These are phyloP conservation scores for Brassica balearica DNA, from an alignment of 441 rosid species.

Conservation along the genomic window DNA sequence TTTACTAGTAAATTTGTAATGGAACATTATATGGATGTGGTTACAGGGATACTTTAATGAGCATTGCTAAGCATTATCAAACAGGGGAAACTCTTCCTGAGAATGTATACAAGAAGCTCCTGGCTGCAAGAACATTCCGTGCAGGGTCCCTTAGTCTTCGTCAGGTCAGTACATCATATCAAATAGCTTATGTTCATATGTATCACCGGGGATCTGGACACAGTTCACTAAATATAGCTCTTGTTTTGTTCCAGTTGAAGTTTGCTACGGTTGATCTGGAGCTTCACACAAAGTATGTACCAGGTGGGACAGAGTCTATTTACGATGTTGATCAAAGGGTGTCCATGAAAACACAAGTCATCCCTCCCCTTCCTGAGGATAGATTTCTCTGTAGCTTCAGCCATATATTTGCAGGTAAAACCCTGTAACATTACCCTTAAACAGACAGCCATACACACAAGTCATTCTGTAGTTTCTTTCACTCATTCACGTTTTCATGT, in stretches of 20 bases:
- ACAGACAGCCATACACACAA: not conserved
- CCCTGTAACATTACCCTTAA: not conserved
- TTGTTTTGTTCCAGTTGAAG: conserved; percentile 58
- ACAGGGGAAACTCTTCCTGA: conserved; percentile 87
- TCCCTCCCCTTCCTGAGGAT: conserved; percentile 85
- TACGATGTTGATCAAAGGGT: conserved; percentile 81
- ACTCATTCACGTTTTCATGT: conserved; percentile 6
- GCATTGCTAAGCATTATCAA: conserved; percentile 88
- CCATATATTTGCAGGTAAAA: conserved; percentile 82
- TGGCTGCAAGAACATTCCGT: conserved; percentile 89
- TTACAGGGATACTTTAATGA: conserved; percentile 84
- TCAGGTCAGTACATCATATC: conserved; percentile 61
- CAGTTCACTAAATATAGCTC: not conserved
- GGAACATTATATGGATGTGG: not conserved
- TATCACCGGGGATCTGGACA: not conserved
- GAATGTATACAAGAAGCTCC: conserved; percentile 74
- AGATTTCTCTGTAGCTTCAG: conserved; percentile 83
- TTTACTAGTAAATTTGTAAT: not conserved
- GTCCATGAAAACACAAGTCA: conserved; percentile 66
- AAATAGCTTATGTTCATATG: conserved; percentile 3
- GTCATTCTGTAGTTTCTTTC: not conserved
- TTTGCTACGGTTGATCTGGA: conserved; percentile 83
- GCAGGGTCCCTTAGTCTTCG: conserved; percentile 91
- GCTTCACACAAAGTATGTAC: conserved; percentile 69
- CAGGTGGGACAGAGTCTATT: conserved; percentile 76